A percentile compares a stretch with the other conserved stretches of the same genome.
These are phyloP conservation scores for Mariannaea sp. DNA, from an alignment of 2,329 filamentous ascomycete species.

Conservation along the genomic window DNA sequence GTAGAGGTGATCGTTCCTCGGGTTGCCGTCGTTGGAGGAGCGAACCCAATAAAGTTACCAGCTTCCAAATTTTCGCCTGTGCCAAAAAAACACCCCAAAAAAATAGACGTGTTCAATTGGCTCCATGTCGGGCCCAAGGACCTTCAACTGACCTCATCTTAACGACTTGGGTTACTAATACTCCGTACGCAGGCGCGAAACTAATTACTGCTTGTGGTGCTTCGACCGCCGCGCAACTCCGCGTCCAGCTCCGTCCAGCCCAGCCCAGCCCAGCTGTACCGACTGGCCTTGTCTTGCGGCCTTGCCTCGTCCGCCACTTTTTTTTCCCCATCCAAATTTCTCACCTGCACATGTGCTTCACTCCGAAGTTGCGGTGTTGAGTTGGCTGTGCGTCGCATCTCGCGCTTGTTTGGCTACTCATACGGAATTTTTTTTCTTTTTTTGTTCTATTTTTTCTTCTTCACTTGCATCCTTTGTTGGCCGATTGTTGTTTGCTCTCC, in stretches of 20 bases:
- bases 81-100: no score
- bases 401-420: constrained; percentile 32
- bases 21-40: no score
- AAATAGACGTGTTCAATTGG: no score
- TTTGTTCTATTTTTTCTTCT: constrained; percentile 10
- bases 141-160: not conserved
- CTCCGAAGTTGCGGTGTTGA: constrained; percentile 34
- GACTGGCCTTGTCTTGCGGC: constrained; percentile 15
- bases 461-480: constrained; percentile 10
- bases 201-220: constrained; percentile 5
- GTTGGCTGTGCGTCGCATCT: constrained; percentile 30
- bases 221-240: constrained; percentile 17
- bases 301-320: constrained; percentile 24
- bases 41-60: no score
- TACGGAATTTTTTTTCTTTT: constrained; percentile 7
- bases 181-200: constrained; percentile 2
- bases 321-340: constrained; percentile 4
- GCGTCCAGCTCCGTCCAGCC: constrained; percentile 6
- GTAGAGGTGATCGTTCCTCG: no score
- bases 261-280: constrained; percentile 7
- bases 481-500: not conserved
- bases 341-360: not conserved
- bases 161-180: not conserved
- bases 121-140: no score
- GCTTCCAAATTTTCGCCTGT: no score